These are phyloP conservation scores for Fusarium nygamai DNA, from an alignment of 2,329 filamentous ascomycete species.

Conservation along the genomic window DNA sequence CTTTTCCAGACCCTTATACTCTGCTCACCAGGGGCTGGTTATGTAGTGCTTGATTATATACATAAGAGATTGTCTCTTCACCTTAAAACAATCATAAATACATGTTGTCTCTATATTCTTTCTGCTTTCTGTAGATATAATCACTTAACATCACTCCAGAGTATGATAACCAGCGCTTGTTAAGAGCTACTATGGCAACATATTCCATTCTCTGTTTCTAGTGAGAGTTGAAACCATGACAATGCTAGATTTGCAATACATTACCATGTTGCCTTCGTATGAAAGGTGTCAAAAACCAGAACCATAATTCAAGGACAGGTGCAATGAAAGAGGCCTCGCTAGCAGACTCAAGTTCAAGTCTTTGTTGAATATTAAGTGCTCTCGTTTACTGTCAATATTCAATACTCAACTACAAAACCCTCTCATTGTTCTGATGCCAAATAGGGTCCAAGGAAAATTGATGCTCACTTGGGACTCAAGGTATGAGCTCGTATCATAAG, in stretches of 20 bases:
- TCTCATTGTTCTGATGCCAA: background rate
- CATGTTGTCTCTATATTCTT: background rate
- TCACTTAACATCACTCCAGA: background rate
- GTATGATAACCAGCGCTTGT: background rate
- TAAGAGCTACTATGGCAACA: background rate
- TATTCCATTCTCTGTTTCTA: background rate
- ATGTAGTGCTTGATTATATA: background rate
- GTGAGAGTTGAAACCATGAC: no score
- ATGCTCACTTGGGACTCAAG: no score
- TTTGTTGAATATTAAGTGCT: background rate
- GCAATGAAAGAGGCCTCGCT: background rate
- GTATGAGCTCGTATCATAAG: background rate
- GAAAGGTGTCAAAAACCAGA: background rate
- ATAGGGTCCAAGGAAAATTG: background rate
- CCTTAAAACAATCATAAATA: background rate
- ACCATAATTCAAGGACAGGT: background rate
- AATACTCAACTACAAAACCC: background rate
- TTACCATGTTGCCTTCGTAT: no score
- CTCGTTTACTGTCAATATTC: background rate
- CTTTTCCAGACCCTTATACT: no score
- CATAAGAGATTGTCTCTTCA: background rate
- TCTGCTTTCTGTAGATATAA: background rate
- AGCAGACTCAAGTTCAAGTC: background rate
- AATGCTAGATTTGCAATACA: background rate
- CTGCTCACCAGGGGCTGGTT: background rate